Base-by-base conservation (phyloP, 225 moss, liverwort and hornwort species). In the Bryoerythrophyllum caledonicum region DNA sequence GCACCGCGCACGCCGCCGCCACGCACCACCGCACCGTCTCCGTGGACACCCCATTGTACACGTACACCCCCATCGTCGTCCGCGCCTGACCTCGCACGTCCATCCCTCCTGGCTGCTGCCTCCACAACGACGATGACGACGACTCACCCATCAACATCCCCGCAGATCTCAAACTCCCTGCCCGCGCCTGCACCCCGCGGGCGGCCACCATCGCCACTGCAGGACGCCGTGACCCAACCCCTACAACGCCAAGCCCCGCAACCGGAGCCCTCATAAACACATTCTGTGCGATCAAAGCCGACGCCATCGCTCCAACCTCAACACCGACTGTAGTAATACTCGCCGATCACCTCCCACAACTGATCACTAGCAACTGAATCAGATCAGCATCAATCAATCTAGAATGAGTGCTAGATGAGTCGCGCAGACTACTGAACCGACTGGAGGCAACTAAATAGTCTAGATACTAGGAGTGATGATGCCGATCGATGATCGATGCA, bases 1-100 rank as follows among this genome's bases (percentile, higher is more conserved):
- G 48, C 80, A 61, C 74, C 34, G 82, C 41, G 26, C 16, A 25
- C 41, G 87, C 87, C 65, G 84, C 84, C 0, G 84, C 80, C 0
- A 85, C 66, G 3, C 65, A 64, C 87, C 87, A 87, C 4, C 82
- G 82, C 35, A 85, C 72, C 5, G 84, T 76, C 77, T 87, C 84
- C 13, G 74, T 28, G 0, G 82, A 67, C 0, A 85, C 0, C 5
- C 80, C 84, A 43, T 85, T 78, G 0, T 65, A 7, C 0, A 72
- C 84, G 20, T 84, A 70, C 0, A 80, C 38, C 5, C 74, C 74
- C 13, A 20, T 30, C 34, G n/a, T 84, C 65, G 79, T 63, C 52
- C 77, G n/a, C 10, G 32, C 56, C 3, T 28, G 37, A 0, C 3
- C 64, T 7, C 27, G 49, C n/a, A 17, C 20, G 3, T 37, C 63